Evolutionary conservation across 805 yeast species (phyloP).

Genomic region (Kluyveromyces wickerhamii): DNA sequence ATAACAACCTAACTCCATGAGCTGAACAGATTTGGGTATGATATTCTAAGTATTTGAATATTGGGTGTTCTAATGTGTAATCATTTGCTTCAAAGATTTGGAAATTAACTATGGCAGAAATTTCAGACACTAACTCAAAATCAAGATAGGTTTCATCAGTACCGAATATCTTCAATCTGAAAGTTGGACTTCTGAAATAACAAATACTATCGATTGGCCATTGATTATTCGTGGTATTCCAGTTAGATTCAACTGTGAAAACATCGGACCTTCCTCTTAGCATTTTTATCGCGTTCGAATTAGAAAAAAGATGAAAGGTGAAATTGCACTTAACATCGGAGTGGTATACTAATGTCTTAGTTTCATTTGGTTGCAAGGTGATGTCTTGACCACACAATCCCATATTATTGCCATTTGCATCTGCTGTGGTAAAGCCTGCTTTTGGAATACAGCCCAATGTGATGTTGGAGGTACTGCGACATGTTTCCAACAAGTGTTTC

Average conservation of each 20-base stretch:
- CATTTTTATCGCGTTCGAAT: constrained; percentile 8
- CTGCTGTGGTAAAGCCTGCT: constrained; percentile 7
- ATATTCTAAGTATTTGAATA: constrained; percentile 13
- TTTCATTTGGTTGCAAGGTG: constrained; percentile 12
- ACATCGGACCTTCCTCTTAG: constrained; percentile 5
- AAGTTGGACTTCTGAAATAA: constrained; percentile 21
- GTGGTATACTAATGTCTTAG: constrained; percentile 16
- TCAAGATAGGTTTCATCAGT: constrained; percentile 11
- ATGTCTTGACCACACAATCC: constrained; percentile 34
- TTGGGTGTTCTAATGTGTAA: constrained; percentile 15
- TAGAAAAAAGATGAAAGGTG: constrained; percentile 18
- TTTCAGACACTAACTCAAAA: constrained; percentile 13
- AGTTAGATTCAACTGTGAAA: constrained; percentile 6
- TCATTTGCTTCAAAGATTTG: constrained; percentile 21
- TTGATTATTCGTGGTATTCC: constrained; percentile 6
- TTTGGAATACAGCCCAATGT: constrained; percentile 16
- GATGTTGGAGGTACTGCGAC: constrained; percentile 9
- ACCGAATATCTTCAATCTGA: constrained; percentile 9
- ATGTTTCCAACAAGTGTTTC: constrained; percentile 32
- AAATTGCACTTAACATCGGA: constrained; percentile 18
- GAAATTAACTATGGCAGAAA: constrained; percentile 12
- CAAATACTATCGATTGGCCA: constrained; percentile 6
- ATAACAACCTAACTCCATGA: not conserved
- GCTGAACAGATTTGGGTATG: not conserved
- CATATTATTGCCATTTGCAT: constrained; percentile 28